These are phyloP conservation scores for Neurospora sp. DNA, from an alignment of 495 filamentous ascomycete genomes.

Conservation along the genomic window DNA sequence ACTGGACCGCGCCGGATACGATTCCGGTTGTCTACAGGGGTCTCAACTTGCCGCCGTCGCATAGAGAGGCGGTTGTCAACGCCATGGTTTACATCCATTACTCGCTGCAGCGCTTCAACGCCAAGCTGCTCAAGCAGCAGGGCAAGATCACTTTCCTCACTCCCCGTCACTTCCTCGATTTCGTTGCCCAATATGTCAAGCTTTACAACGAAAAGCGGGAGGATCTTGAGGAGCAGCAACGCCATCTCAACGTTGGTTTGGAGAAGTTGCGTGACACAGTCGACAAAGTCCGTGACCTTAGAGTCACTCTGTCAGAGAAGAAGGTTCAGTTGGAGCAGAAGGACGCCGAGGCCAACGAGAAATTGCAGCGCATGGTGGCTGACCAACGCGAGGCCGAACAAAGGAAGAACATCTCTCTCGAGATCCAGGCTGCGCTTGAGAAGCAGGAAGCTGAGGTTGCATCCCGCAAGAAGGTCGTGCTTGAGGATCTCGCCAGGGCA, in stretches of 20 bases:
- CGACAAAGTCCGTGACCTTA: constrained; percentile 89
- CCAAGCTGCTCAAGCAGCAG: constrained; percentile 82
- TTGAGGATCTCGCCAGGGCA: constrained; percentile 77
- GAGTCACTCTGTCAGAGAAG: constrained; percentile 84
- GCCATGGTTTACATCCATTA: constrained; percentile 98
- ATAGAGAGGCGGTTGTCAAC: constrained; percentile 86
- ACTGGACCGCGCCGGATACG: constrained; percentile 78
- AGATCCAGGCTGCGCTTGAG: constrained; percentile 79
- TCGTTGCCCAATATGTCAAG: constrained; percentile 95
- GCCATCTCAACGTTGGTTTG: constrained; percentile 92
- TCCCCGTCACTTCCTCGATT: constrained; percentile 93
- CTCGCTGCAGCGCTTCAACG: constrained; percentile 82
- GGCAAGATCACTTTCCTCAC: constrained; percentile 85
- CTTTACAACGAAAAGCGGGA: constrained; percentile 97
- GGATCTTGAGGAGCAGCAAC: constrained; percentile 95
- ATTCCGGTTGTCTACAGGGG: constrained; percentile 87
- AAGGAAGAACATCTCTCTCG: constrained; percentile 72
- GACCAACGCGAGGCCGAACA: constrained; percentile 95
- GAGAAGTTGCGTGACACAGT: constrained; percentile 98
- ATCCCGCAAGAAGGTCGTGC: constrained; percentile 69
- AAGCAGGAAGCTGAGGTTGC: constrained; percentile 86
- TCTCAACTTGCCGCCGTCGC: constrained; percentile 71
- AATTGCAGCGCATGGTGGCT: constrained; percentile 90
- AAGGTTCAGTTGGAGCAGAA: constrained; percentile 87
- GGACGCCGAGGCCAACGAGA: constrained; percentile 92